Conservation (phyloP, 2,329 filamentous ascomycete species). For the Ophiocordyceps camponoti-leonardi region DNA sequence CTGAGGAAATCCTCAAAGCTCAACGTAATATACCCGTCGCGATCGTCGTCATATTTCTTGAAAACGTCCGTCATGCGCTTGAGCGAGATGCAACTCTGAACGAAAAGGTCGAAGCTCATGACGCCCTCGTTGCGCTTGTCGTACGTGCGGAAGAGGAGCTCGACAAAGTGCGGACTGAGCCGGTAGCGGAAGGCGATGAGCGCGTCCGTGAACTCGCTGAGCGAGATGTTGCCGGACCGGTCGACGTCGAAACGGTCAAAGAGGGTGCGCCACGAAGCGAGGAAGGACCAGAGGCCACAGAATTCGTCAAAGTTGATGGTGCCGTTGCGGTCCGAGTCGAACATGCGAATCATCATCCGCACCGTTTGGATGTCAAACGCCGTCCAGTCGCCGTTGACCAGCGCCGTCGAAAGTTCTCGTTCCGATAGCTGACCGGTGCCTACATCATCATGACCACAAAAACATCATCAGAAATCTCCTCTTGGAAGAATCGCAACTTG, state of each 20-base stretch:
- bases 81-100: constrained; percentile 89
- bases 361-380: constrained; percentile 89
- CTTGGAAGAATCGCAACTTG: too few species aligned
- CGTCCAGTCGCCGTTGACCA: constrained; percentile 93
- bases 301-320: constrained; percentile 93
- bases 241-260: constrained; percentile 94
- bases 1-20: constrained; percentile 71
- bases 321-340: constrained; percentile 78
- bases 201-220: constrained; percentile 77
- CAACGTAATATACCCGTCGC: constrained; percentile 79
- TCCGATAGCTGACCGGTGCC: constrained; percentile 72
- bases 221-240: constrained; percentile 68
- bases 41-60: constrained; percentile 95
- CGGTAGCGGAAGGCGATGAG: constrained; percentile 88
- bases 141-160: constrained; percentile 74
- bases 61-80: constrained; percentile 99
- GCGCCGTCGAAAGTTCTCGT: constrained; percentile 68
- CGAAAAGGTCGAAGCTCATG: constrained; percentile 91
- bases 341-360: constrained; percentile 99
- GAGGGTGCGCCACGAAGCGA: constrained; percentile 81
- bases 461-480: too few species aligned
- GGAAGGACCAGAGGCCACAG: constrained; percentile 88
- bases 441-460: constrained; percentile 7
- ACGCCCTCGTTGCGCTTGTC: constrained; percentile 56
- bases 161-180: constrained; percentile 67